Percentiles rank a stretch among this genome's conserved stretches.
These are phyloP conservation scores for Ophiostoma australiae DNA, from an alignment of 2,329 filamentous ascomycete genomes.

Conservation along the genomic window DNA sequence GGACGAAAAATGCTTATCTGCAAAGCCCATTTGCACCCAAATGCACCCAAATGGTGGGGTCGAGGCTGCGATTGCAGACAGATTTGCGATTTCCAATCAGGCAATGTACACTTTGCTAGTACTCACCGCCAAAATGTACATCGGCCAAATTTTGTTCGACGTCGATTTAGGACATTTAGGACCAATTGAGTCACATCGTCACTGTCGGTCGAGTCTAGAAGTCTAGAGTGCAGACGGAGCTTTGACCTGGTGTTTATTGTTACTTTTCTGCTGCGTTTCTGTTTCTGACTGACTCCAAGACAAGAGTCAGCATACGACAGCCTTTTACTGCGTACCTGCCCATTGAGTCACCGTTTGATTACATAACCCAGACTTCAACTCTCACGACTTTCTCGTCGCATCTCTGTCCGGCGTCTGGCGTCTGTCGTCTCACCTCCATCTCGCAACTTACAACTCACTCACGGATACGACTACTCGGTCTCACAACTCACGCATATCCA, in stretches of 20 bases:
- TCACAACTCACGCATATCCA: background rate
- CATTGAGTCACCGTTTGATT: background rate
- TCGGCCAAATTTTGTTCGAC: background rate
- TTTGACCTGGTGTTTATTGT: background rate
- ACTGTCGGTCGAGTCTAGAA: background rate
- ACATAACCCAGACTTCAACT: background rate
- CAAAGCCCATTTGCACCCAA: no score
- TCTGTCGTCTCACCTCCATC: background rate
- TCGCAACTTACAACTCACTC: background rate
- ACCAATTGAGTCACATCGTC: constrained; percentile 4
- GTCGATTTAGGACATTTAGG: background rate
- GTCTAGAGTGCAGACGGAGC: background rate
- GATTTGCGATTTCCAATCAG: background rate
- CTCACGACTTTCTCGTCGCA: background rate
- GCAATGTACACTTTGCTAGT: background rate
- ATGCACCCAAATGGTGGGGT: background rate
- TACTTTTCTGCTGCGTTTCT: background rate
- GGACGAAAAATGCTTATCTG: constrained; percentile 7
- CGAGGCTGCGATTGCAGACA: background rate
- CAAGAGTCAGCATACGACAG: background rate
- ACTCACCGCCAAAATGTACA: background rate
- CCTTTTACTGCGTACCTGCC: background rate
- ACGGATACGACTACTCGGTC: background rate
- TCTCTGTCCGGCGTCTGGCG: background rate
- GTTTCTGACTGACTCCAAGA: background rate